Evolutionary conservation across 371 early-diverging fungal species (phyloP).

Genomic region (Saksenaea oblongispora): DNA sequence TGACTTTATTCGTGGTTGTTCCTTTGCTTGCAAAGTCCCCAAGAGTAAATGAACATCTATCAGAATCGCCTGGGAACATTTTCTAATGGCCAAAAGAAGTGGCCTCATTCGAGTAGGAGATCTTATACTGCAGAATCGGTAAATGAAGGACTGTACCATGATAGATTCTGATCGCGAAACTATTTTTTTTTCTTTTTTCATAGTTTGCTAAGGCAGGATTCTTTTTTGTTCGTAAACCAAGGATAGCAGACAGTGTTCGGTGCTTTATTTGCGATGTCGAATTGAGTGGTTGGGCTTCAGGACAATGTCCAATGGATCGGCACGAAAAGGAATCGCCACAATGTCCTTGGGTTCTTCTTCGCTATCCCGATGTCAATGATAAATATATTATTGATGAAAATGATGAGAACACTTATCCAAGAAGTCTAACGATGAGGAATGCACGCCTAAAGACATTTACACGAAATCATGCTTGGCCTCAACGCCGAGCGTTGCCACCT

Average conservation of each 20-base stretch:
- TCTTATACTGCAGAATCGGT: slow-evolving; percentile 21
- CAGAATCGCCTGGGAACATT: slow-evolving; percentile 28
- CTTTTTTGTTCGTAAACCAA: slow-evolving; percentile 19
- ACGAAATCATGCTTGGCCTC: slow-evolving; percentile 33
- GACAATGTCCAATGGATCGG: slow-evolving; percentile 23
- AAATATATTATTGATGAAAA: background rate
- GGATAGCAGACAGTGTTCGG: slow-evolving; percentile 17
- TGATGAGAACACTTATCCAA: slow-evolving; percentile 9
- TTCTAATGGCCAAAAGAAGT: slow-evolving; percentile 14
- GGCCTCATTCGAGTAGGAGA: slow-evolving; percentile 19
- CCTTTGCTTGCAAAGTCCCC: background rate
- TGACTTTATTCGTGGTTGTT: background rate
- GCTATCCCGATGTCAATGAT: slow-evolving; percentile 18
- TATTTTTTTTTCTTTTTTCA: background rate
- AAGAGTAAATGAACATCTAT: slow-evolving; percentile 13
- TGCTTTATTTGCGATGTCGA: slow-evolving; percentile 38
- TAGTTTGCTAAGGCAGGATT: slow-evolving; percentile 43
- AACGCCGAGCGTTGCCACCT: slow-evolving; percentile 6
- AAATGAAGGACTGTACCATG: background rate
- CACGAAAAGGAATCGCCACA: slow-evolving; percentile 26
- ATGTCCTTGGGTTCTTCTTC: slow-evolving; percentile 29
- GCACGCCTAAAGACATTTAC: slow-evolving; percentile 34
- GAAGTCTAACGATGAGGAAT: slow-evolving; percentile 7
- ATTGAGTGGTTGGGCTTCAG: slow-evolving; percentile 28
- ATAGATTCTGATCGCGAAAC: no score